These are phyloP conservation scores for Amanita subjunquillea DNA, from an alignment of 768 basidiomycete species.

Conservation along the genomic window DNA sequence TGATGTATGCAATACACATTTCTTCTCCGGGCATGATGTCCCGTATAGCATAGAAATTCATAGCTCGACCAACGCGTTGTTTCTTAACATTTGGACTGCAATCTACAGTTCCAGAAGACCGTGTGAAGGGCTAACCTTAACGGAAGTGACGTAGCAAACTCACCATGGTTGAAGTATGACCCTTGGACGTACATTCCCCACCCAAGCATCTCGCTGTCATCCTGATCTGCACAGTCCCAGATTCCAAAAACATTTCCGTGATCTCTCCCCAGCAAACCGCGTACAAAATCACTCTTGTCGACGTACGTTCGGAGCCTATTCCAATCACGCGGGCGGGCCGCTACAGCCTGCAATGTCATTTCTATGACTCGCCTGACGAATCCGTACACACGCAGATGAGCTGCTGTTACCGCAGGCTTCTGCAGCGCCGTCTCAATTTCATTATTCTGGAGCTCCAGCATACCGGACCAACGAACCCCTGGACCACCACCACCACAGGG, in stretches of 20 bases:
- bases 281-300: constrained; percentile 30
- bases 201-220: constrained; percentile 51
- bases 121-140: constrained; percentile 7
- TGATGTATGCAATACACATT: constrained; percentile 36
- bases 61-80: constrained; percentile 22
- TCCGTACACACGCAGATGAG: constrained; percentile 42
- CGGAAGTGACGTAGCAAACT: constrained; percentile 8
- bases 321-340: constrained; percentile 2
- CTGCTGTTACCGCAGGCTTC: constrained; percentile 40
- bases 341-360: constrained; percentile 2
- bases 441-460: constrained; percentile 48
- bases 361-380: constrained; percentile 34
- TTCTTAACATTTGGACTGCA: constrained; percentile 21
- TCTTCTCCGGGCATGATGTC: constrained; percentile 28
- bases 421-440: constrained; percentile 35
- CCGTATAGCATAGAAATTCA: constrained; percentile 28
- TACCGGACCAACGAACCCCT: constrained; percentile 32
- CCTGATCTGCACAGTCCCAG: constrained; percentile 41
- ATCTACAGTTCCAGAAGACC: not conserved
- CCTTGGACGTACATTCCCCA: constrained; percentile 53
- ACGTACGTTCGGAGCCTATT: constrained; percentile 19
- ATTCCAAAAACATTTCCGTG: constrained; percentile 62
- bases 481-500: not conserved
- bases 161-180: constrained; percentile 65
- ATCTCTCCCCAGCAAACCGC: constrained; percentile 48